These are phyloP conservation scores for Aegilops bicornis DNA, from an alignment of 176 grass and related monocot species.

Conservation along the genomic window DNA sequence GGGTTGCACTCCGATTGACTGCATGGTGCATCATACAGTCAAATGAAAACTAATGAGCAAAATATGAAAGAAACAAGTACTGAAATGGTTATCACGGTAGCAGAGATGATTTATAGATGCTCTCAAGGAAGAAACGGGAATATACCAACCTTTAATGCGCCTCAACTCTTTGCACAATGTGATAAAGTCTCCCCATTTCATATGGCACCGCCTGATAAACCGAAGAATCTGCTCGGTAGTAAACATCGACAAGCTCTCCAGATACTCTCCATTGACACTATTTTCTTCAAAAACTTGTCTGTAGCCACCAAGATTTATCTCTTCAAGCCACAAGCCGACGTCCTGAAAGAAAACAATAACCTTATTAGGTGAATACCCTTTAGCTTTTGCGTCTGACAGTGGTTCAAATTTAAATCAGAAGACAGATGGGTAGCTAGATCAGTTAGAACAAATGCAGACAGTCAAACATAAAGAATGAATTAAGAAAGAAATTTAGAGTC, in stretches of 20 bases:
- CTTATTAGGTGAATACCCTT: slow-evolving; percentile 21
- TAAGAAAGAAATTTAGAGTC: background rate
- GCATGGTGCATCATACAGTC: background rate
- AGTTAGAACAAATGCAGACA: background rate
- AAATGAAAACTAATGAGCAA: slow-evolving; percentile 22
- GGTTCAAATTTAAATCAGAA: background rate
- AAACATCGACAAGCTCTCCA: slow-evolving; percentile 93
- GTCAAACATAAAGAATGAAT: background rate
- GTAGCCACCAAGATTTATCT: slow-evolving; percentile 96
- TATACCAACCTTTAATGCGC: slow-evolving; percentile 84
- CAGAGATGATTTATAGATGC: background rate
- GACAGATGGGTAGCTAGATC: background rate
- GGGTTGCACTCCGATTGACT: background rate
- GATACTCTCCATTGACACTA: slow-evolving; percentile 89
- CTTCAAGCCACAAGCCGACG: slow-evolving; percentile 97
- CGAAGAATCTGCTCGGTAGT: slow-evolving; percentile 96
- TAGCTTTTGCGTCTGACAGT: background rate
- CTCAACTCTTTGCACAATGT: slow-evolving; percentile 98
- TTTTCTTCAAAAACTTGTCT: slow-evolving; percentile 94
- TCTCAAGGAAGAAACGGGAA: background rate
- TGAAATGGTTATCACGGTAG: background rate
- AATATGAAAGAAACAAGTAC: background rate
- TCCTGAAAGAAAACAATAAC: slow-evolving; percentile 64
- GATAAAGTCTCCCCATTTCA: slow-evolving; percentile 99
- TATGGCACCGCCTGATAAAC: slow-evolving; percentile 98